Conservation (phyloP, 441 rosid species). For the Populus hybrid region DNA sequence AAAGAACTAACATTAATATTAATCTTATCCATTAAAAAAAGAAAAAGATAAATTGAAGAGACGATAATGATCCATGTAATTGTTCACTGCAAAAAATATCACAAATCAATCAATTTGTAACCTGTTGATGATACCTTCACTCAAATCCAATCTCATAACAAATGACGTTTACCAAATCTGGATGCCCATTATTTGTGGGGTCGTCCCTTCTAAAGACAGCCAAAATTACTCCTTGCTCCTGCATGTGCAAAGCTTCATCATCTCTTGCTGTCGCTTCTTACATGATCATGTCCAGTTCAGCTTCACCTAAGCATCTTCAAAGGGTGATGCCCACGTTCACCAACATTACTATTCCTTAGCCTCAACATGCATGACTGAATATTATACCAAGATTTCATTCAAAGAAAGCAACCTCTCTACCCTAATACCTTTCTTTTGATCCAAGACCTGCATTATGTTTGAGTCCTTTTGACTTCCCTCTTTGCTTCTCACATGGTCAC, state of each 20-base stretch:
- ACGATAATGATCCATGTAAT: neutral
- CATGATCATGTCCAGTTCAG: constrained; percentile 16
- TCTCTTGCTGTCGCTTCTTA: constrained; percentile 28
- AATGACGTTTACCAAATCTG: neutral
- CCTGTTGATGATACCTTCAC: neutral
- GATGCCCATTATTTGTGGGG: constrained; percentile 14
- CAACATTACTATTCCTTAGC: neutral
- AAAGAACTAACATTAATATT: neutral
- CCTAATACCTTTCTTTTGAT: neutral
- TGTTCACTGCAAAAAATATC: neutral
- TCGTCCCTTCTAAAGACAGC: neutral
- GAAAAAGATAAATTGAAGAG: neutral
- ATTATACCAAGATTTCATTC: neutral
- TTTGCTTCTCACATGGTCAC: neutral
- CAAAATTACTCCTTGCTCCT: neutral
- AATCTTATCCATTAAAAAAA: too few species aligned
- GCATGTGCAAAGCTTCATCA: constrained; percentile 46
- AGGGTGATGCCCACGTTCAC: constrained; percentile 16
- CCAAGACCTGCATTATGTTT: neutral
- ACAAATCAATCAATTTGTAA: too few species aligned
- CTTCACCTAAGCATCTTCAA: constrained; percentile 8
- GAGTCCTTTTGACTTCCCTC: neutral
- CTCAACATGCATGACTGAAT: neutral
- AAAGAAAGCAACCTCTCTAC: neutral
- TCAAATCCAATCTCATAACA: neutral